These are phyloP conservation scores for Penicillium verrucosum DNA, from an alignment of 2,329 filamentous ascomycete species.

Conservation along the genomic window DNA sequence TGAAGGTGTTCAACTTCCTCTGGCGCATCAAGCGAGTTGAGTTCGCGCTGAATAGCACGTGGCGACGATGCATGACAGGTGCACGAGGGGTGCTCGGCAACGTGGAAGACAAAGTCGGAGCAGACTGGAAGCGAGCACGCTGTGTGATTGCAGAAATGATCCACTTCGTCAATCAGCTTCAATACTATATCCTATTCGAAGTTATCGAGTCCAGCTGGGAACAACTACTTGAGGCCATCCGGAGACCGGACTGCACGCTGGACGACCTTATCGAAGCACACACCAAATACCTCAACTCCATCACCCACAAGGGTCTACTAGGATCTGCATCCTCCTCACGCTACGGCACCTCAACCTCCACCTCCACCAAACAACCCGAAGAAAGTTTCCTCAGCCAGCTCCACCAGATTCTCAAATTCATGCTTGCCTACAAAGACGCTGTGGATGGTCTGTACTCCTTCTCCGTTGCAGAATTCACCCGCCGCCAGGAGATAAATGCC, in stretches of 20 bases:
- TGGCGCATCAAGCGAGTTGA: constrained; percentile 98
- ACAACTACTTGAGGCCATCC: constrained; percentile 77
- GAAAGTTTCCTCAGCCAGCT: constrained; percentile 86
- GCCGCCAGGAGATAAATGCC: constrained; percentile 78
- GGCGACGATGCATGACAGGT: constrained; percentile 94
- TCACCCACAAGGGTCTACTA: constrained; percentile 92
- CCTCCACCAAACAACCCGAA: constrained; percentile 51
- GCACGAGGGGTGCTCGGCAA: constrained; percentile 83
- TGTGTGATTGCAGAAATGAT: constrained; percentile 96
- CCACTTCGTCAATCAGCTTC: constrained; percentile 92
- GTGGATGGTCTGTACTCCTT: constrained; percentile 94
- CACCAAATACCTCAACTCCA: constrained; percentile 82
- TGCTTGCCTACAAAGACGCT: constrained; percentile 89
- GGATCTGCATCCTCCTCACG: constrained; percentile 56
- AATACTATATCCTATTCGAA: constrained; percentile 98
- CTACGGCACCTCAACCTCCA: constrained; percentile 25
- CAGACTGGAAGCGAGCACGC: constrained; percentile 86
- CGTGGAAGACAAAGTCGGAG: constrained; percentile 66
- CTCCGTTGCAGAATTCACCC: constrained; percentile 90
- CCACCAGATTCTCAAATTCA: constrained; percentile 85
- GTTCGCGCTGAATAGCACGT: constrained; percentile 84
- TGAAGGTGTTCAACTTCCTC: constrained; percentile 98
- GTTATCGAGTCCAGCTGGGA: constrained; percentile 97
- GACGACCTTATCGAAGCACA: constrained; percentile 95
- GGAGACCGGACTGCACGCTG: constrained; percentile 80